phyloP scores from a whole-genome alignment of 306 rosid genomes.

The Malus sylvestris region DNA sequence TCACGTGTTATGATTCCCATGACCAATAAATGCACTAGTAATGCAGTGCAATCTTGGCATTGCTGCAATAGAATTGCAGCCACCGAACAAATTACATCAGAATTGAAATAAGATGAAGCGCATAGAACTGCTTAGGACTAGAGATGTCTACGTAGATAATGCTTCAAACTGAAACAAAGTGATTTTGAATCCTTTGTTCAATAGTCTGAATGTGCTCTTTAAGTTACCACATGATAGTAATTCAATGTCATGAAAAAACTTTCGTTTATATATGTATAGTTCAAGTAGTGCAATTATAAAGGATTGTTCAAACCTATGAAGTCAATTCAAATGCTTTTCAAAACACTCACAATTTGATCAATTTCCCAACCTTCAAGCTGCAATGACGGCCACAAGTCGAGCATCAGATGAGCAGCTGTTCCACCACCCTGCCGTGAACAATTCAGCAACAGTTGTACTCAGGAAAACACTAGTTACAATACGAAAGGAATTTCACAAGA shows the following conservation, averaged over 20 bases:
- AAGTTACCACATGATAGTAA: background rate
- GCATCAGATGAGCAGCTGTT: conserved; percentile 89
- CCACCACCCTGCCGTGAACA: conserved; percentile 79
- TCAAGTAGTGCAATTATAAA: background rate
- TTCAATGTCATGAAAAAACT: background rate
- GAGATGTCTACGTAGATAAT: background rate
- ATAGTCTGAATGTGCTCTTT: background rate
- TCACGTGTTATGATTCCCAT: background rate
- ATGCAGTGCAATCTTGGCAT: background rate
- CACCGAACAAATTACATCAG: background rate
- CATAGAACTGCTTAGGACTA: background rate
- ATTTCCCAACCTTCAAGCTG: conserved; percentile 98
- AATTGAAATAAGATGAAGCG: background rate
- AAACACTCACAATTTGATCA: conserved; percentile 61
- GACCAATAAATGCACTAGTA: background rate
- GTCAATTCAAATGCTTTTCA: background rate
- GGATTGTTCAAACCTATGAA: background rate
- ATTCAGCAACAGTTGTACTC: conserved; percentile 1
- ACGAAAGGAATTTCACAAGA: conserved; percentile 12
- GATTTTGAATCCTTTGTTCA: background rate
- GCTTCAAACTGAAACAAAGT: background rate
- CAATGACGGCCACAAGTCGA: conserved; percentile 79
- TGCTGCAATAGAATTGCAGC: background rate
- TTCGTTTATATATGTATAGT: background rate
- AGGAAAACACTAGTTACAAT: conserved; percentile 1